Evolutionary conservation across 768 basidiomycete species (phyloP), one percentile per base, ranked within the genome.

Genomic region (Leccinum disarticulatum): DNA sequence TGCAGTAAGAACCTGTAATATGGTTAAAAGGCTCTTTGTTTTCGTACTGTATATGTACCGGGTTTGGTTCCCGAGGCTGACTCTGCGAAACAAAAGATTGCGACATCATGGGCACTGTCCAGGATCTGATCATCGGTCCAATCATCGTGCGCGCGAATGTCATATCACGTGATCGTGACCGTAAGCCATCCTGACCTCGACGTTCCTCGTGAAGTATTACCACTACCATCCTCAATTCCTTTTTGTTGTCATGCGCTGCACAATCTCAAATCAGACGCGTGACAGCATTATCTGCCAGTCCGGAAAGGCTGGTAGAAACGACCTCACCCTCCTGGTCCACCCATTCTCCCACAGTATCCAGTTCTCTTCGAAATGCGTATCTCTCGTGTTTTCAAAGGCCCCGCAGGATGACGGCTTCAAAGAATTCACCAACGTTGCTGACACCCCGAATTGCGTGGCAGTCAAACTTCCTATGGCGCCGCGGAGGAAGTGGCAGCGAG

Each of bases 1-100:
- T 6, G 88, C 86, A 55, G 80, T 82, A 47, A 93, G 76, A n/a
- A 91, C 81, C 79, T 83, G 46, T 14, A 13, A 30, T 15, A 17
- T 17, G 36, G 30, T 67, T 28, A 69, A 58, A 43, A n/a, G 4
- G 38, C 52, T 47, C 30, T 28, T 11, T 4, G 31, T 11, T n/a
- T 25, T 11, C 19, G 38, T 50, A 5, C 31, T 36, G 43, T 41
- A 30, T 52, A 52, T 54, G 49, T 70, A 73, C 72, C 62, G 72
- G 62, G 36, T 57, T 60, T 4, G 53, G 46, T 48, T 73, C 72
- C 28, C 61, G 63, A 22, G 25, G 52, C 53, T 70, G 68, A 14
- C 62, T 66, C 60, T 63, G 65, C 17, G 68, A 64, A 19, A 49
- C 54, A 43, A 30, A 27, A 1, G 41, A 35, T 49, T 70, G 64